These are phyloP conservation scores for Corylus avellana DNA, from an alignment of 306 rosid species.

Conservation along the genomic window DNA sequence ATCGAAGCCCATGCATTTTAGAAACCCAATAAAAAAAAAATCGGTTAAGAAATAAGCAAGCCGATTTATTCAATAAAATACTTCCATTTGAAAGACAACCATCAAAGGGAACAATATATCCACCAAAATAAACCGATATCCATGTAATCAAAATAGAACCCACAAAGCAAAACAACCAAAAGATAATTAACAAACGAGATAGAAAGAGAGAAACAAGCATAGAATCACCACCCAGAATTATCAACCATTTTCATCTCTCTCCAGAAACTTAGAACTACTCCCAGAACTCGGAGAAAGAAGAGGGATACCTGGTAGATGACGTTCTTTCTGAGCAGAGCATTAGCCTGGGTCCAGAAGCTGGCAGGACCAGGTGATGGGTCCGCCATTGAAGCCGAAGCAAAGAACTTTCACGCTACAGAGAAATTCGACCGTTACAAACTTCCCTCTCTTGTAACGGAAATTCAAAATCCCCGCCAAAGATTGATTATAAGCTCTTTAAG, in stretches of 20 bases:
- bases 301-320: conserved; percentile 69
- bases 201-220: background rate
- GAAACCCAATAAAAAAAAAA: background rate
- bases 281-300: background rate
- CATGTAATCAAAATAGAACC: background rate
- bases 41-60: background rate
- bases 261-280: background rate
- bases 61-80: background rate
- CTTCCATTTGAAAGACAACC: background rate
- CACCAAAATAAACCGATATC: background rate
- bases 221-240: background rate
- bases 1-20: background rate
- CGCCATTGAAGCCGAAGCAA: conserved; percentile 36
- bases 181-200: no score
- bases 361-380: conserved; percentile 49
- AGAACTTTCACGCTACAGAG: background rate
- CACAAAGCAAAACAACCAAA: background rate
- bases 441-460: conserved; percentile 4
- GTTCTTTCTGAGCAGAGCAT: conserved; percentile 86
- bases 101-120: conserved; percentile 4
- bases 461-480: conserved; percentile 14
- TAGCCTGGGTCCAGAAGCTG: conserved; percentile 82
- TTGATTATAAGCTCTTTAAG: background rate
- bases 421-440: conserved; percentile 13
- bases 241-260: background rate